Conservation (phyloP, 202 grass and related monocot genomes). For the Saccharum hybrid region DNA sequence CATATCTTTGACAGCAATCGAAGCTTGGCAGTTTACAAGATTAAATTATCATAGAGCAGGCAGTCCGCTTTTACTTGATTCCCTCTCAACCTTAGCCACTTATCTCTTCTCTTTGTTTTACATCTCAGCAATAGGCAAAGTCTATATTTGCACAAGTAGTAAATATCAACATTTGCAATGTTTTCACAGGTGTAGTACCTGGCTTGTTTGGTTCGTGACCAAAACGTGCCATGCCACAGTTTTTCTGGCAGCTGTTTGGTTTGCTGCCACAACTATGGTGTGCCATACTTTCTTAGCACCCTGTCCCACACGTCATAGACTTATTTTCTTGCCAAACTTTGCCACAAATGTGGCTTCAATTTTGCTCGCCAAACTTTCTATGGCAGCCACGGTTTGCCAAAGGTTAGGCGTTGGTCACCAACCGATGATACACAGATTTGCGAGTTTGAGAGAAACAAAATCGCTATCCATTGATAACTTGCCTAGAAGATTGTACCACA, state of each 20-base stretch:
- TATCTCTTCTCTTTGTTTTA: not conserved
- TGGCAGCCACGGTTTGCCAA: no score
- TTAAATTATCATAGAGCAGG: slow-evolving; percentile 7
- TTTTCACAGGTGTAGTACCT: not conserved
- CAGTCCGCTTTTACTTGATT: not conserved
- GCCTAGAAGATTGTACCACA: no score
- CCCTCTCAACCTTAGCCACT: not conserved
- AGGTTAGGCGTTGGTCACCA: no score
- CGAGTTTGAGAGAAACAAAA: not conserved
- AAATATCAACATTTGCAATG: not conserved
- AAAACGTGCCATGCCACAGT: no score
- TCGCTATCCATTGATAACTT: not conserved
- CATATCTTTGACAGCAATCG: not conserved
- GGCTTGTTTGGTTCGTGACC: no score
- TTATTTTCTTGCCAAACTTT: no score
- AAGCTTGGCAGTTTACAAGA: slow-evolving; percentile 10
- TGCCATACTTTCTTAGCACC: no score
- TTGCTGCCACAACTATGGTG: no score
- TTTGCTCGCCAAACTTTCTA: no score
- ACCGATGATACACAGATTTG: not conserved
- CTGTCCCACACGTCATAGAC: no score
- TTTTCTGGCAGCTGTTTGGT: no score
- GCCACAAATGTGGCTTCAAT: no score
- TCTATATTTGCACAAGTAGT: slow-evolving; percentile 17
- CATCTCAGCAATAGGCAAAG: not conserved